A percentile compares a stretch with the other conserved stretches of the same genome.
These are phyloP conservation scores for Populus euphratica DNA, from an alignment of 345 rosid species.

Conservation along the genomic window DNA sequence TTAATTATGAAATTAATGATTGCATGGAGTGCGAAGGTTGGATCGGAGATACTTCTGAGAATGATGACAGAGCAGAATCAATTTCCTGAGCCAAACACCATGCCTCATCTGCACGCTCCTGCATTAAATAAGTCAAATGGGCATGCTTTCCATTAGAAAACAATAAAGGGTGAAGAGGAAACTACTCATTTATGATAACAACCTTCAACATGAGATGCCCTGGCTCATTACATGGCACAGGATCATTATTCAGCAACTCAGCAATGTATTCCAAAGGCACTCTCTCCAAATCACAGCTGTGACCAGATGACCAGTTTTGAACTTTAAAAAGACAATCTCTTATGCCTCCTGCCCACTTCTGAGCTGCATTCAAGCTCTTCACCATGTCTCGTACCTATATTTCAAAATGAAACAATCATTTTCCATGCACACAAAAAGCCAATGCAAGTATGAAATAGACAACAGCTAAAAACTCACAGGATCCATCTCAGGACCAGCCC, in stretches of 20 bases:
- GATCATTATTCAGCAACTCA: slow-evolving; percentile 50
- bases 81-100: slow-evolving; percentile 51
- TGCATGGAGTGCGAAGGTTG: not conserved
- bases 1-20: not conserved
- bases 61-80: slow-evolving; percentile 45
- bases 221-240: slow-evolving; percentile 64
- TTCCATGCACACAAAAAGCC: slow-evolving; percentile 9
- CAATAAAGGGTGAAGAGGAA: slow-evolving; percentile 7
- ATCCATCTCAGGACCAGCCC: slow-evolving; percentile 96
- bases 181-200: slow-evolving; percentile 16
- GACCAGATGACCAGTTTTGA: slow-evolving; percentile 36
- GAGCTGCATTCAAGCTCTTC: slow-evolving; percentile 52
- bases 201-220: slow-evolving; percentile 76
- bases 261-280: slow-evolving; percentile 43
- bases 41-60: slow-evolving; percentile 42
- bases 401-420: slow-evolving; percentile 11
- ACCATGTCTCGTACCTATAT: slow-evolving; percentile 63
- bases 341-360: slow-evolving; percentile 72
- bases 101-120: slow-evolving; percentile 71
- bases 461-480: slow-evolving; percentile 48
- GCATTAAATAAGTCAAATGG: slow-evolving; percentile 19
- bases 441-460: slow-evolving; percentile 12
- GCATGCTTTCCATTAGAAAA: slow-evolving; percentile 2
- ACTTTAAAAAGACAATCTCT: slow-evolving; percentile 51
- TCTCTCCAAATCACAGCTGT: slow-evolving; percentile 36